Base-by-base conservation (phyloP, 2,329 filamentous ascomycete genomes). In the Ambrosiella xylebori region DNA sequence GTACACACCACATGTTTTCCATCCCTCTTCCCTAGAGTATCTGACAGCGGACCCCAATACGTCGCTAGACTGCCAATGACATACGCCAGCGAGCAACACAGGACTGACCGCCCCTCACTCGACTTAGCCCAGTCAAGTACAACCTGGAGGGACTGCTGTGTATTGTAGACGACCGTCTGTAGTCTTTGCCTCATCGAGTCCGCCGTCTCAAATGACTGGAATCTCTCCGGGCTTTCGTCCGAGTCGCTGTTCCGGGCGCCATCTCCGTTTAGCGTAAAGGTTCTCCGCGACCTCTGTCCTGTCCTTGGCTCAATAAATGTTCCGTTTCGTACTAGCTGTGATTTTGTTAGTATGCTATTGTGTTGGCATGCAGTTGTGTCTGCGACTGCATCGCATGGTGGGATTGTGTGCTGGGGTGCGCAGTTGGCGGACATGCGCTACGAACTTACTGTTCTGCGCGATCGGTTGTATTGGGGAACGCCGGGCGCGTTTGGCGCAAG, bases 1-100 rank as follows among this genome's bases (percentile, higher is more conserved):
- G 91, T 96, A 38, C 89, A 89, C 56, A 95, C 88, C 66, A 95
- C 84, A 70, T 96, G 91, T 67, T 96, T 96, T 55, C 88, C 88
- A 70, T 95, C 90, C 66, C 89, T 85, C 62, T 84, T 77, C 9
- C 91, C 91, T 13, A 96, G 74, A 59, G 89, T 79, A 7, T 76
- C 72, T 13, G 88, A 83, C 58, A 95, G 75, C 2, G 78, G 77
- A 1, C 84, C 79, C 62, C 88, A 82, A 65, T 95, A 93, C 0
- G 90, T 96, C 40, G 84, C 88, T 69, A 95, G 74, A 64, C 87
- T 94, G 15, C 87, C 91, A 39, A 96, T 70, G 3, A 94, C 73
- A 70, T 96, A 96, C 50, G 90, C 91, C 61, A 96, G 71, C 38
- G 88, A 90, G 73, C 89, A 96, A 71, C 96, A 96, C 65, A 96